These are phyloP conservation scores for Trichoderma asperellum DNA, from an alignment of 2,329 filamentous ascomycete species.

Conservation along the genomic window DNA sequence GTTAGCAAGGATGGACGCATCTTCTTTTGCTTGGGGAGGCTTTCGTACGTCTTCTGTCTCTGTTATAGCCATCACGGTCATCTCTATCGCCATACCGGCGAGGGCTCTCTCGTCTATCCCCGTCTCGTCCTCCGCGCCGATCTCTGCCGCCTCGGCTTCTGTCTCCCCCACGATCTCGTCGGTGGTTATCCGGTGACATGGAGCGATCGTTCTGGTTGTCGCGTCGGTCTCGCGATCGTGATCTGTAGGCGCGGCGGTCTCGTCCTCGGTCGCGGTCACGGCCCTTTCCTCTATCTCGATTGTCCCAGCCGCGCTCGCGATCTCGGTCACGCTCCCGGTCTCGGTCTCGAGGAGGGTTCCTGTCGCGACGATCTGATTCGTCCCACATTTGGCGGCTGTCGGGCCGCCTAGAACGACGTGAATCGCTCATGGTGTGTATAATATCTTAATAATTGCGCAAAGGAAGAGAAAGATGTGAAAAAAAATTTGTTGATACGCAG, in stretches of 20 bases:
- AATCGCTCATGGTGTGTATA: constrained; percentile 40
- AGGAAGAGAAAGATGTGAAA: neutral
- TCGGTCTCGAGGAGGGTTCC: constrained; percentile 35
- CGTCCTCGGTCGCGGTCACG: constrained; percentile 30
- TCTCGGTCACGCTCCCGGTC: constrained; percentile 39
- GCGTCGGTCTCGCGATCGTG: constrained; percentile 38
- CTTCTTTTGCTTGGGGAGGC: neutral
- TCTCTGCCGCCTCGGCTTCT: constrained; percentile 40
- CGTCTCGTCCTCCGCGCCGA: constrained; percentile 36
- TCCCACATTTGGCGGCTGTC: constrained; percentile 68
- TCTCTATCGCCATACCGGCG: constrained; percentile 36
- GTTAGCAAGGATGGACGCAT: neutral
- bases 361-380: constrained; percentile 50
- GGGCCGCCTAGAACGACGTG: constrained; percentile 41
- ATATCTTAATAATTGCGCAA: neutral
- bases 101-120: constrained; percentile 41
- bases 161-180: constrained; percentile 47
- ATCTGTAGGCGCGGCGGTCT: constrained; percentile 37
- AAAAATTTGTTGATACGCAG: neutral
- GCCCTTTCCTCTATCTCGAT: constrained; percentile 37
- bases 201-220: constrained; percentile 43
- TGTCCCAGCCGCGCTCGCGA: constrained; percentile 32
- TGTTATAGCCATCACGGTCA: constrained; percentile 35
- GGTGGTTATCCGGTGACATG: constrained; percentile 43
- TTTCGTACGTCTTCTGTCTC: constrained; percentile 35